Conservation (phyloP, 1,284 basidiomycete species). For the Ustilago lituana region DNA sequence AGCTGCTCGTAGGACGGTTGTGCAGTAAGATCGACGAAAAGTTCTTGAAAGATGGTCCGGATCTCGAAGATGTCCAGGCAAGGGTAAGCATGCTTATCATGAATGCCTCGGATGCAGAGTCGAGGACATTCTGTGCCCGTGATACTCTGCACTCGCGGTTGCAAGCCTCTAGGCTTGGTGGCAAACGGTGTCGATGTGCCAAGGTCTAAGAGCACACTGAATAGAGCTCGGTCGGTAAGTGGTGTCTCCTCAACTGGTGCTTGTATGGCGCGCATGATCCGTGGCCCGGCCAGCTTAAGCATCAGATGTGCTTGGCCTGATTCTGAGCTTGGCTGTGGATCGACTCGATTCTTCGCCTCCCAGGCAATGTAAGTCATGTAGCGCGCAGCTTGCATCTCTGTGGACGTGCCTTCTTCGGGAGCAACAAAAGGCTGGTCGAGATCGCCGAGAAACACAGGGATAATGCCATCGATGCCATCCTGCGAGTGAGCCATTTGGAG, state of each 20-base stretch:
- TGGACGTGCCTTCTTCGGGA: no score
- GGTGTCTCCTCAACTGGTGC: background rate
- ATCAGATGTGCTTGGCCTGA: background rate
- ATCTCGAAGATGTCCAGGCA: conserved; percentile 4
- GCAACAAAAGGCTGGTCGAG: no score
- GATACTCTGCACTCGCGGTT: background rate
- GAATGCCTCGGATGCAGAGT: conserved; percentile 4
- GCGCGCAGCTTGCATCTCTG: no score
- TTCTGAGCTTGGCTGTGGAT: background rate
- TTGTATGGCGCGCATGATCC: background rate
- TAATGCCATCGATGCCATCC: no score
- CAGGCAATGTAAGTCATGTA: conserved; percentile 19
- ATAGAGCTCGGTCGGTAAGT: conserved; percentile 1
- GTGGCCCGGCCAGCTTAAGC: conserved; percentile 4
- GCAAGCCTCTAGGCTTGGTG: background rate
- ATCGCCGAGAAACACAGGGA: no score
- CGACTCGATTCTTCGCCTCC: conserved; percentile 7
- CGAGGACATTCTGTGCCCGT: background rate
- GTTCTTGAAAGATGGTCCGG: background rate
- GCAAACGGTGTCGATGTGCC: background rate
- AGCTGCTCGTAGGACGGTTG: background rate
- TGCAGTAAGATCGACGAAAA: background rate
- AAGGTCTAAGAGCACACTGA: conserved; percentile 9
- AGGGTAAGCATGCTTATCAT: conserved; percentile 3
- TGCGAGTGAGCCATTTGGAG: no score